These are phyloP conservation scores for Neurospora sp. DNA, from an alignment of 495 filamentous ascomycete species.

Conservation along the genomic window DNA sequence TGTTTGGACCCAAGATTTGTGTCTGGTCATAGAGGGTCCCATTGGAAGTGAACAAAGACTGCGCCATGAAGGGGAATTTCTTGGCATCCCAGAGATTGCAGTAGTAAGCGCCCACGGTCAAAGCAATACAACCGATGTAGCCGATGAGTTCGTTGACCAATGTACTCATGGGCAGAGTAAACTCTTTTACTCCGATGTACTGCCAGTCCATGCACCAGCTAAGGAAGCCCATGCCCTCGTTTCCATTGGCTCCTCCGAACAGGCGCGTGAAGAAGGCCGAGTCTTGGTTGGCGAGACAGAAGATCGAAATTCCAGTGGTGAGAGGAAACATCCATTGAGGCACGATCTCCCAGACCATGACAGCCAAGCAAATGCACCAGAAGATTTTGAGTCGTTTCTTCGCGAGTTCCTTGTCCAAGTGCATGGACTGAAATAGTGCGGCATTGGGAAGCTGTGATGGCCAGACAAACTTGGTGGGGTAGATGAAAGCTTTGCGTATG, in stretches of 20 bases:
- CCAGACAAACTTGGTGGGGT: constrained; percentile 40
- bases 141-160: constrained; percentile 31
- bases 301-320: constrained; percentile 41
- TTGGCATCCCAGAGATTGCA: constrained; percentile 36
- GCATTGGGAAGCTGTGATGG: constrained; percentile 25
- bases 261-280: constrained; percentile 43
- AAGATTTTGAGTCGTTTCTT: constrained; percentile 25
- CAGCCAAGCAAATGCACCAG: constrained; percentile 21
- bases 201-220: constrained; percentile 42
- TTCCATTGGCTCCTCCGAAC: constrained; percentile 43
- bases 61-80: constrained; percentile 40
- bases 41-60: constrained; percentile 32
- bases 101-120: constrained; percentile 33
- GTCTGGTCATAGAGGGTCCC: constrained; percentile 45
- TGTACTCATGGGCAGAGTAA: constrained; percentile 25
- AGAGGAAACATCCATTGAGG: constrained; percentile 43
- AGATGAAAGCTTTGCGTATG: constrained; percentile 39
- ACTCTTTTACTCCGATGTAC: constrained; percentile 30
- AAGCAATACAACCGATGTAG: constrained; percentile 26
- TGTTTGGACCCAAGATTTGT: constrained; percentile 21
- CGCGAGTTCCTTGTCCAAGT: constrained; percentile 22
- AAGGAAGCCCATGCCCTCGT: constrained; percentile 38
- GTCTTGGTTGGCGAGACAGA: constrained; percentile 41
- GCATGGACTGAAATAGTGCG: constrained; percentile 30
- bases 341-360: constrained; percentile 39